phyloP scores from a whole-genome alignment of 305 asterid genomes.

The Solanum chacoense region DNA sequence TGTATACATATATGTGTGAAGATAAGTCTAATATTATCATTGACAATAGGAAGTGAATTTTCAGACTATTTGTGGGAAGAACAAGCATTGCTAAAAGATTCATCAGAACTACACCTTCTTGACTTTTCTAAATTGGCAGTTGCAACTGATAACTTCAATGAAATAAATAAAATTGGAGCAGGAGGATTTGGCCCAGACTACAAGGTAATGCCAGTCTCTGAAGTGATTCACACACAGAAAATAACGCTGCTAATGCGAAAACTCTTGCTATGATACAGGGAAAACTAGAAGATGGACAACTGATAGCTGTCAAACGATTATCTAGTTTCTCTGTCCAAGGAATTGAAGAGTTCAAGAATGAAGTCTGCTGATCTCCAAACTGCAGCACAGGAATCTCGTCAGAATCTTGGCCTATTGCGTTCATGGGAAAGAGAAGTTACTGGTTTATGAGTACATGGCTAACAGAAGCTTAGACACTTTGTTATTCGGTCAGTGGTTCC shows the following conservation, averaged over 20 bases:
- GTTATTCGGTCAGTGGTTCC: no score
- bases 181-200: not conserved
- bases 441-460: not conserved
- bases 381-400: not conserved
- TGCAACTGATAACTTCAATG: not conserved
- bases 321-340: not conserved
- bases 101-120: not conserved
- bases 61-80: not conserved
- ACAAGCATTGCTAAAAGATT: not conserved
- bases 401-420: not conserved
- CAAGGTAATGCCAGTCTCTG: not conserved
- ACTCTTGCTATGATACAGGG: not conserved
- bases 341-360: not conserved
- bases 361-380: not conserved
- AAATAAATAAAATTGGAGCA: not conserved
- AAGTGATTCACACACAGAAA: not conserved
- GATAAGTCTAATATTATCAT: not conserved
- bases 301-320: not conserved
- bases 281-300: not conserved
- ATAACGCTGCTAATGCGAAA: not conserved
- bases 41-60: not conserved
- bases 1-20: no score
- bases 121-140: not conserved
- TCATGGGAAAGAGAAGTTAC: not conserved
- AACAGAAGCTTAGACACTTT: not conserved